phyloP scores from a whole-genome alignment of 2,329 filamentous ascomycete genomes.

The Piedraia hortae region DNA sequence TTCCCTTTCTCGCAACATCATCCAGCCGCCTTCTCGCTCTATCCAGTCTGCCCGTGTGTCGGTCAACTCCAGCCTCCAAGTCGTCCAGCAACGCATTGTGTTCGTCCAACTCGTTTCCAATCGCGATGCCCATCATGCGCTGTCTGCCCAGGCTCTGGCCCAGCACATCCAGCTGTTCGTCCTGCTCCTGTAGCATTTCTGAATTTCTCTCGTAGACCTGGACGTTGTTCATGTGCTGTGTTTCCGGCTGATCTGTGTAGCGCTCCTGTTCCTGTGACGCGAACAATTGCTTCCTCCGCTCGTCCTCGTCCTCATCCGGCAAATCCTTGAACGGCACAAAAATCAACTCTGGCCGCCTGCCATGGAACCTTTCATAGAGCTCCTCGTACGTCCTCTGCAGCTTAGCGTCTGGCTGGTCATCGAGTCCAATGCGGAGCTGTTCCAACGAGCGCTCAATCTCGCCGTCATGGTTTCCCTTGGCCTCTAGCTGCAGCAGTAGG shows the following conservation, averaged over 20 bases:
- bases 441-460: constrained; percentile 75
- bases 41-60: constrained; percentile 50
- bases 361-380: constrained; percentile 55
- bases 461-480: constrained; percentile 57
- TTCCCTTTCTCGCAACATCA: constrained; percentile 42
- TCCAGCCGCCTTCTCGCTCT: constrained; percentile 46
- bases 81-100: constrained; percentile 79
- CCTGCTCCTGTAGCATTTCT: constrained; percentile 61
- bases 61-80: constrained; percentile 54
- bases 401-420: constrained; percentile 32
- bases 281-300: constrained; percentile 21
- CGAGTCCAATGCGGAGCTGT: constrained; percentile 56
- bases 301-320: constrained; percentile 14
- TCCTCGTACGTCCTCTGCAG: constrained; percentile 51
- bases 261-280: constrained; percentile 8
- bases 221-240: constrained; percentile 41
- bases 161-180: constrained; percentile 69
- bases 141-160: constrained; percentile 72
- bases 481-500: constrained; percentile 49
- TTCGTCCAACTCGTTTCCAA: constrained; percentile 80
- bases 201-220: constrained; percentile 71
- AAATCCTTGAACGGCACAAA: constrained; percentile 28
- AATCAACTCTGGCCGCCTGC: constrained; percentile 34
- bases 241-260: constrained; percentile 41
- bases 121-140: constrained; percentile 78